Conservation (phyloP, 306 rosid genomes). For the Inga leiocalycina region DNA sequence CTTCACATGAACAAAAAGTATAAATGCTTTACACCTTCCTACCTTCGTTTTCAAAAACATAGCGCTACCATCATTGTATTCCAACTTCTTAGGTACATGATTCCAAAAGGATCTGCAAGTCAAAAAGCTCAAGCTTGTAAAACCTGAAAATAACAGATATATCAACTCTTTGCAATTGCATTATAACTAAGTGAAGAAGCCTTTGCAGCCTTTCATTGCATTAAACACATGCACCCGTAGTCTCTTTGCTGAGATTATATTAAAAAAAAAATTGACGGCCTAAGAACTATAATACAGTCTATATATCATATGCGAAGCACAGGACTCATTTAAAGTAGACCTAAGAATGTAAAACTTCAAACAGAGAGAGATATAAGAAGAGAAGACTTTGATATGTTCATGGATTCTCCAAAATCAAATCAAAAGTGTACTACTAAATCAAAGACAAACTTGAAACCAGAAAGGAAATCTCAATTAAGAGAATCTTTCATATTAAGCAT, state of each 20-base stretch:
- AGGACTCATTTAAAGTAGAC: neutral
- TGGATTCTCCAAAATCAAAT: neutral
- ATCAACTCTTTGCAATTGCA: neutral
- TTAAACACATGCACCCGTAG: neutral
- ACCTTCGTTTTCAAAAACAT: neutral
- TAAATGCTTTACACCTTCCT: neutral
- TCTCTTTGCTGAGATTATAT: neutral
- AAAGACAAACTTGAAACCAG: neutral
- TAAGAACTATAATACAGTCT: neutral
- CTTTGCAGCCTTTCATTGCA: neutral
- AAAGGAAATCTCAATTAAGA: neutral
- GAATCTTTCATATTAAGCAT: neutral
- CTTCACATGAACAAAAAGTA: constrained; percentile 1
- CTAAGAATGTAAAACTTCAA: neutral
- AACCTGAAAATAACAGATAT: neutral
- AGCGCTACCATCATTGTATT: neutral
- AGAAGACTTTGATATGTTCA: neutral
- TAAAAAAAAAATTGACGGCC: neutral
- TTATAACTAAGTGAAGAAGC: neutral
- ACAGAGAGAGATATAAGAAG: neutral
- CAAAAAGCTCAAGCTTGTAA: constrained; percentile 1
- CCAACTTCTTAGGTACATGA: neutral
- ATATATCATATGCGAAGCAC: neutral
- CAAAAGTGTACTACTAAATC: neutral
- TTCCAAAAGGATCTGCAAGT: neutral